These are phyloP conservation scores for Pythium phragmitis DNA, from an alignment of 352 stramenopile genomes.

Conservation along the genomic window DNA sequence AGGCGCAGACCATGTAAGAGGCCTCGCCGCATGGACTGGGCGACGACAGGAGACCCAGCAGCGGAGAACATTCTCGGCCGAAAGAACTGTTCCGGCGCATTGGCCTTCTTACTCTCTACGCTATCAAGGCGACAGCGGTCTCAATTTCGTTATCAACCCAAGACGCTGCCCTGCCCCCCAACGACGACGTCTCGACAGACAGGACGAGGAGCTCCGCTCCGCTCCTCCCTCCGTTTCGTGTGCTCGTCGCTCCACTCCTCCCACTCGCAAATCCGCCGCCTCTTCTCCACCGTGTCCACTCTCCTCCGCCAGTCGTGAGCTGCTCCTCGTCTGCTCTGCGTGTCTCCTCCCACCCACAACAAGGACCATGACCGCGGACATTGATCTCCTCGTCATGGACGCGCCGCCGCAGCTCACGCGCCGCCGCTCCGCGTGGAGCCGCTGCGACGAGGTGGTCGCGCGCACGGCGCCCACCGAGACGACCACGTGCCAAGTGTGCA, in stretches of 20 bases:
- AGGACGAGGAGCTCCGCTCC: background rate
- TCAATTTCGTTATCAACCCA: constrained; percentile 1
- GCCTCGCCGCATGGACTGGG: constrained; percentile 7
- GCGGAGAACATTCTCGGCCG: background rate
- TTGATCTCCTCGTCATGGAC: constrained; percentile 39
- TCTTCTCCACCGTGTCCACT: constrained; percentile 17
- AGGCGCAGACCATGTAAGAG: constrained; percentile 5
- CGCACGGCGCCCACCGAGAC: constrained; percentile 69
- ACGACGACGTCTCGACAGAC: constrained; percentile 3
- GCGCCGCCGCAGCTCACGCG: constrained; percentile 45
- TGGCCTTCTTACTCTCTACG: background rate
- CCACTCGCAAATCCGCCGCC: constrained; percentile 17
- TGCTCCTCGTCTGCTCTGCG: background rate
- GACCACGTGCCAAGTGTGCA: constrained; percentile 79
- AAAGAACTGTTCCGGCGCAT: constrained; percentile 2
- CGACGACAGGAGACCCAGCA: background rate
- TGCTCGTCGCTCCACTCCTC: background rate
- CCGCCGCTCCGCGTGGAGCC: constrained; percentile 65
- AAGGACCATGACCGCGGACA: constrained; percentile 15
- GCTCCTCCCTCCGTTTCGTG: background rate
- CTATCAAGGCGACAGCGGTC: background rate
- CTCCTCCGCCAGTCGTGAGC: constrained; percentile 1
- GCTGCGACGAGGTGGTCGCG: constrained; percentile 77
- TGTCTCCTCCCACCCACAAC: background rate
- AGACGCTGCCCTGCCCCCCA: background rate